These are phyloP conservation scores for Puccinia hordei DNA, from an alignment of 1,284 basidiomycete species.

Conservation along the genomic window DNA sequence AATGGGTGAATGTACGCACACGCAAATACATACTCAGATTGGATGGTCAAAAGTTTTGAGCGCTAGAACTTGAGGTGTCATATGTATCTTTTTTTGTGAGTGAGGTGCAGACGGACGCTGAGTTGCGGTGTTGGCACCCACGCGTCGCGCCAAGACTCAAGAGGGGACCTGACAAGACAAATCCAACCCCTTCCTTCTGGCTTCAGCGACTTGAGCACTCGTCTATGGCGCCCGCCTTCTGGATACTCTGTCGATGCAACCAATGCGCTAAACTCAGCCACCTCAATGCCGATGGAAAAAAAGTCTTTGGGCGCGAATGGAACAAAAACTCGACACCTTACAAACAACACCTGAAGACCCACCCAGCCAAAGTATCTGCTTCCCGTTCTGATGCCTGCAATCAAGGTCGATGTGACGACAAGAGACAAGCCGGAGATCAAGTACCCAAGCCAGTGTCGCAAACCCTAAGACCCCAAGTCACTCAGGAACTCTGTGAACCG, in stretches of 20 bases:
- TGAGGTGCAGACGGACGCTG: too few relatives aligned
- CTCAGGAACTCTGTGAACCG: neutral
- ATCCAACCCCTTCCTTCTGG: too few relatives aligned
- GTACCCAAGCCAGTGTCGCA: neutral
- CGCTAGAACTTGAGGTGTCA: too few relatives aligned
- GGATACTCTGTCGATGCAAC: constrained; percentile 8
- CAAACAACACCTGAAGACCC: neutral
- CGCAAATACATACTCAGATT: too few relatives aligned
- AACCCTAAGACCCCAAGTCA: neutral
- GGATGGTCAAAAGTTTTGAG: too few relatives aligned
- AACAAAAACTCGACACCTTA: constrained; percentile 15
- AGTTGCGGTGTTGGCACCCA: too few relatives aligned
- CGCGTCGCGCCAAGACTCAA: too few relatives aligned
- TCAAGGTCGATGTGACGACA: neutral
- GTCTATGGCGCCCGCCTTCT: neutral
- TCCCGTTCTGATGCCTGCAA: neutral
- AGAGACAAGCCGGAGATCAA: neutral
- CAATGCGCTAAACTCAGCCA: neutral
- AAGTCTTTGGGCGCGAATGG: constrained; percentile 2
- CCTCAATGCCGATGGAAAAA: neutral
- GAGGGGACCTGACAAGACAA: too few relatives aligned
- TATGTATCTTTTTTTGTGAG: too few relatives aligned
- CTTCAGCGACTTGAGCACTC: neutral
- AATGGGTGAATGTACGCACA: too few relatives aligned
- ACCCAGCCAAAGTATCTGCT: neutral